Base-by-base conservation (phyloP, 2,329 filamentous ascomycete genomes). In the Calcarisporium arbuscula region DNA sequence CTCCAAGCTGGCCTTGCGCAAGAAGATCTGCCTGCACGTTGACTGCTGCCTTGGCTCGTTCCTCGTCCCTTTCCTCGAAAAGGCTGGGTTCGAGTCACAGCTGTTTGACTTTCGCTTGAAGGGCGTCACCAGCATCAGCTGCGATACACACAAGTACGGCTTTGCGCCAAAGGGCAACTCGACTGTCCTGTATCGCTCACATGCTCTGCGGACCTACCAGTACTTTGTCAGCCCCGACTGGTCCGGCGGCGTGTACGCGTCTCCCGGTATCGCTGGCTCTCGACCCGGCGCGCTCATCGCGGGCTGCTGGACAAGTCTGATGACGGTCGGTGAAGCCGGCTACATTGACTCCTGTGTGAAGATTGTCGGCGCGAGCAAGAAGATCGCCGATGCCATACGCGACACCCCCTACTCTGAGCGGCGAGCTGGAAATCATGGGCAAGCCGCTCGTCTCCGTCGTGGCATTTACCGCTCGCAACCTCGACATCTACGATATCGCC, bases 91-190 rank as follows among this genome's bases (percentile, higher is more conserved):
- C 60, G 86, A 94, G 43, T 75, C 84, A 16, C 79, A 83, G 48
- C 80, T 79, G 5, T 96, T 96, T 55, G 92, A 98, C 60, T 98
- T 98, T 75, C 80, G 85, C 36, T 79, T 94, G 39, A 87, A 85
- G 47, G 92, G 92, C 49, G 92, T 98, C 23, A 95, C 90, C 4
- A 90, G 83, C 59, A 96, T 98, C 60, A 88, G 81, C 47, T 94
- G 89, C 59, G 92, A 98, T 58, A 98, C 92, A 4, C 92, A 98
- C 74, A 98, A 98, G 61, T 98, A 98, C 58, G 92, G 92, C 23
- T 98, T 98, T 56, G 92, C 92, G 2, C 92, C 92, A 34, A 98
- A 98, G 67, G 92, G 92, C 47, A 98, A 94, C 72, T 92, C 84
- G 34, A 92, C 88, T 2, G 73, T 95, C 11, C 72, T 98, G 27